Conservation (phyloP, 2,329 filamentous ascomycete genomes). For the Talaromyces amestolkiae region DNA sequence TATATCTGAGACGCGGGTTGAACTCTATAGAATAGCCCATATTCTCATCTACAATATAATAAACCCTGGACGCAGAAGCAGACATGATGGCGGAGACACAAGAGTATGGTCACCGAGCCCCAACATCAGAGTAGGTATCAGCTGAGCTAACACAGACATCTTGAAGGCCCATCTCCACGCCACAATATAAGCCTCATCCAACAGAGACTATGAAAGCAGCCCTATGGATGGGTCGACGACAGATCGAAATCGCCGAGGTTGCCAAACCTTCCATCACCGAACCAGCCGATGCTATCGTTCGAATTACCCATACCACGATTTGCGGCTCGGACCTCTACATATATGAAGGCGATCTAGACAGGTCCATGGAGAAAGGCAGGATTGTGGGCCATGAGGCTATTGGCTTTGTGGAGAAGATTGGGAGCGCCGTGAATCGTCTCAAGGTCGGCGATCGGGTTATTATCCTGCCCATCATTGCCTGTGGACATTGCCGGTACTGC, state of each 20-base stretch:
- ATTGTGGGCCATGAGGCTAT: conserved; percentile 35
- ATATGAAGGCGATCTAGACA: conserved; percentile 31
- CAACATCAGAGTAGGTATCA: neutral
- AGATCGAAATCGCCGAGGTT: conserved; percentile 31
- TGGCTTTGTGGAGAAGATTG: conserved; percentile 30
- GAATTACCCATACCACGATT: conserved; percentile 35
- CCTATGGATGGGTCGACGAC: conserved; percentile 30
- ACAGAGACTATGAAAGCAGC: conserved; percentile 33
- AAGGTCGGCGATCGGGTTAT: conserved; percentile 30
- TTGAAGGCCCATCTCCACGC: conserved; percentile 20
- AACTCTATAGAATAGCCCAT: neutral
- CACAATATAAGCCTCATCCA: conserved; percentile 29
- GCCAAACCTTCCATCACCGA: conserved; percentile 36
- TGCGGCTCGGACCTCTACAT: conserved; percentile 36
- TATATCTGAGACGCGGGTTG: neutral
- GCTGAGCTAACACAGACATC: neutral
- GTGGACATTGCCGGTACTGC: conserved; percentile 33
- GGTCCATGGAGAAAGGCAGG: conserved; percentile 29
- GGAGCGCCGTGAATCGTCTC: conserved; percentile 25
- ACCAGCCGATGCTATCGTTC: conserved; percentile 33
- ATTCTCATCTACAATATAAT: neutral
- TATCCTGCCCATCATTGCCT: conserved; percentile 32
- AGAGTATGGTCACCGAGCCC: conserved; percentile 1
- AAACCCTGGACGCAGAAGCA: neutral
- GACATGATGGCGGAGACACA: neutral